Conservation (phyloP, 2,329 filamentous ascomycete genomes). For the Fusarium mundagurra region DNA sequence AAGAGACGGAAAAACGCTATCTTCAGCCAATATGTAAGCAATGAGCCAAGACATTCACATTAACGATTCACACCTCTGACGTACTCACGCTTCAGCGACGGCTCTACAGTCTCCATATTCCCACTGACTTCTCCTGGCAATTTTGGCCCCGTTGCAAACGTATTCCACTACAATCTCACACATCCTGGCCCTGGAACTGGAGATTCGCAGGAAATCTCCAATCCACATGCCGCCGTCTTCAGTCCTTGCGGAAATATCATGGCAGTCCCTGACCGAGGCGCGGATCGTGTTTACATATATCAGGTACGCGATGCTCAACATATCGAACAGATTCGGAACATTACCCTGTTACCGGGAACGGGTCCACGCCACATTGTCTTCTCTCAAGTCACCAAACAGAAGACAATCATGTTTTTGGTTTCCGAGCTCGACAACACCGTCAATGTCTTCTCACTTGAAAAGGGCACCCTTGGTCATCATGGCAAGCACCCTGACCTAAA, state of each 20-base stretch:
- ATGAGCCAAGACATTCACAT: fast-evolving
- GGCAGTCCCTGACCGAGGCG: not conserved
- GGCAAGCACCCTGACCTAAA: not conserved
- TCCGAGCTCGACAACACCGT: not conserved
- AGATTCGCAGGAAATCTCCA: not conserved
- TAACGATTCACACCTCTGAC: fast-evolving
- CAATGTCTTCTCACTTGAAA: not conserved
- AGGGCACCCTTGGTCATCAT: fast-evolving
- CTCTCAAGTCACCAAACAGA: not conserved
- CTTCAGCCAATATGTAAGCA: not conserved
- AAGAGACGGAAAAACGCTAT: not conserved
- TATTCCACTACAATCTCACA: not conserved
- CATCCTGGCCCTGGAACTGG: not conserved
- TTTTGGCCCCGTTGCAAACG: not conserved
- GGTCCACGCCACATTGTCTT: not conserved
- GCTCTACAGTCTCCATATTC: not conserved
- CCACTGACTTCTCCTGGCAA: not conserved
- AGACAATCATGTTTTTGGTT: not conserved
- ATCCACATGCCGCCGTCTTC: not conserved
- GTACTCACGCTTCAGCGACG: fast-evolving
- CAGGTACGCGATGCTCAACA: not conserved
- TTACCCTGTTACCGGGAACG: not conserved
- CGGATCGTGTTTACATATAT: not conserved
- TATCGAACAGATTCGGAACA: not conserved
- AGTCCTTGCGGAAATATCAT: not conserved